These are phyloP conservation scores for Fusarium dlaminii DNA, from an alignment of 2,329 filamentous ascomycete genomes.

Conservation along the genomic window DNA sequence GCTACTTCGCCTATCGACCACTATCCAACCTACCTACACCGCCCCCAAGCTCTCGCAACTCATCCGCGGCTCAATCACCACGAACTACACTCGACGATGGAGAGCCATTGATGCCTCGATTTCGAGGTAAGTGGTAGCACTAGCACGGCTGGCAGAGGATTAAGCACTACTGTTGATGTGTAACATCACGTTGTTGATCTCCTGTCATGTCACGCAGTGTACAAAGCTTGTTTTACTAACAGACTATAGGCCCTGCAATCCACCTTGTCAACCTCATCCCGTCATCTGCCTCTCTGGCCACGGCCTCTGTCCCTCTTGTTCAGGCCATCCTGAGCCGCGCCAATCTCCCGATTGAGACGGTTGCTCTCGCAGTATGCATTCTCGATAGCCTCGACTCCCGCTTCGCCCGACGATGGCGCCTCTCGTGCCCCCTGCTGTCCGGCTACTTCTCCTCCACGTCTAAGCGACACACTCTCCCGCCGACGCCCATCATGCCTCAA, in stretches of 20 bases:
- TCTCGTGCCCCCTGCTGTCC: slow-evolving; percentile 62
- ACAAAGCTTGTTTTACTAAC: slow-evolving; percentile 19
- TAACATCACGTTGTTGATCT: slow-evolving; percentile 17
- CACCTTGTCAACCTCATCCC: slow-evolving; percentile 74
- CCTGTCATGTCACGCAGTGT: slow-evolving; percentile 9
- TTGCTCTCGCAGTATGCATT: slow-evolving; percentile 73
- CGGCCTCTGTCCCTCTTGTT: slow-evolving; percentile 66
- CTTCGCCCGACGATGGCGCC: slow-evolving; percentile 71
- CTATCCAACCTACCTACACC: slow-evolving; percentile 75
- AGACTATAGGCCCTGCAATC: slow-evolving; percentile 65
- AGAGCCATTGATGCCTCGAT: slow-evolving; percentile 53
- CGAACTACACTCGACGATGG: slow-evolving; percentile 55
- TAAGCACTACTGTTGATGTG: not conserved
- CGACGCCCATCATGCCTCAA: slow-evolving; percentile 47
- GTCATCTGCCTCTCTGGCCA: slow-evolving; percentile 67
- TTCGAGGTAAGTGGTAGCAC: slow-evolving; percentile 48
- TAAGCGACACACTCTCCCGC: slow-evolving; percentile 61
- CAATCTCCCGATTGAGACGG: slow-evolving; percentile 66
- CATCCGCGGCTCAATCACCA: slow-evolving; percentile 57
- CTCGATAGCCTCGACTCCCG: slow-evolving; percentile 71
- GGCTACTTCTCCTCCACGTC: slow-evolving; percentile 41
- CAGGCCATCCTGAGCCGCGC: slow-evolving; percentile 69
- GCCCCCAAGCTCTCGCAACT: slow-evolving; percentile 62
- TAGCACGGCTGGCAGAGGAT: not conserved
- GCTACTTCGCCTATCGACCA: slow-evolving; percentile 72